phyloP scores from a whole-genome alignment of 2,329 filamentous ascomycete genomes.

The Bisporella sp. region DNA sequence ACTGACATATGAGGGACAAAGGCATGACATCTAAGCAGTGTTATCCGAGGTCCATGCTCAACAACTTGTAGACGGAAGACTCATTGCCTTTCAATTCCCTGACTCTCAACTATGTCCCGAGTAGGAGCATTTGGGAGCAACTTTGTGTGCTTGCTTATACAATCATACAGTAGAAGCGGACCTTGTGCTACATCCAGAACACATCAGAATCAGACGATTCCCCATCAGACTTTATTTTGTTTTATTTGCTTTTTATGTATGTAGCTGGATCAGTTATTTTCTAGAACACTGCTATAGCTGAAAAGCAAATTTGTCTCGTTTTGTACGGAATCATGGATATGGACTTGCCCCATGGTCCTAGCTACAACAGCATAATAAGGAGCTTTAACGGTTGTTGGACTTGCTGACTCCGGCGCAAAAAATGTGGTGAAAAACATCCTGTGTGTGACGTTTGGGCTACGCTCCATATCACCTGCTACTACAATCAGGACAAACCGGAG shows the following conservation, averaged over 20 bases:
- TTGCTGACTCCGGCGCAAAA: conserved; percentile 53
- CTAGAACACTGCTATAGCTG: background rate
- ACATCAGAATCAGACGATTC: no score
- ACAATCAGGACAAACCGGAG: conserved; percentile 32
- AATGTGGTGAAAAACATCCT: conserved; percentile 48
- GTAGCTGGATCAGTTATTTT: background rate
- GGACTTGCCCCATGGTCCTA: background rate
- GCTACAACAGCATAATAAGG: background rate
- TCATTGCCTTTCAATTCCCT: no score
- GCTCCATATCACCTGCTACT: conserved; percentile 50
- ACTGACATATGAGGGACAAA: no score
- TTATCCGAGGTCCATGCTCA: no score
- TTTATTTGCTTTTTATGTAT: background rate
- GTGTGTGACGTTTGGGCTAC: conserved; percentile 42
- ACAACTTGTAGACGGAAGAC: no score
- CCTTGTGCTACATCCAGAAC: no score
- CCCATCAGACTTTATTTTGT: background rate
- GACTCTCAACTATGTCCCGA: no score
- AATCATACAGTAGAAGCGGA: no score
- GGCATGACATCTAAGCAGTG: no score
- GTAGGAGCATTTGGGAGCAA: no score
- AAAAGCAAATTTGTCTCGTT: background rate
- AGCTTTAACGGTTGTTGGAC: conserved; percentile 16
- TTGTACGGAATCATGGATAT: background rate
- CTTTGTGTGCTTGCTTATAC: no score